Evolutionary conservation across 2,329 filamentous ascomycete species (phyloP).

Genomic region (Lithohypha guttulata): DNA sequence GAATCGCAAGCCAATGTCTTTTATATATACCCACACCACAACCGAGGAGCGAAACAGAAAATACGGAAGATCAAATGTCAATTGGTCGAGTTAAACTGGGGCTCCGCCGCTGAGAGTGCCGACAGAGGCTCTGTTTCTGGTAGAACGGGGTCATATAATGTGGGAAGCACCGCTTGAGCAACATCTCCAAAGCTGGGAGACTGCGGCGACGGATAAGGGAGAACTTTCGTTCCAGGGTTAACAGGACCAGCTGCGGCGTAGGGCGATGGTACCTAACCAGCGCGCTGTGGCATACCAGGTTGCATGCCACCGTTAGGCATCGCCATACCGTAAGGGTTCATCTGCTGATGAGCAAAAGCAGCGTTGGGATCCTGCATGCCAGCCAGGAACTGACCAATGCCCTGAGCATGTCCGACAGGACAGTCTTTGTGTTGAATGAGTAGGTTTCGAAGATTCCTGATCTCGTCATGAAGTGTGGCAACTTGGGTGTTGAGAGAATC

Average conservation of each 20-base stretch:
- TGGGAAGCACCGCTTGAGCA: background rate
- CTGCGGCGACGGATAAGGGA: background rate
- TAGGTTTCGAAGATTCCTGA: slow-evolving; percentile 87
- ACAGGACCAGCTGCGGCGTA: too few relatives aligned
- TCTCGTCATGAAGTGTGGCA: slow-evolving; percentile 75
- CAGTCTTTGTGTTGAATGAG: slow-evolving; percentile 94
- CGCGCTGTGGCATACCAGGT: slow-evolving; percentile 21
- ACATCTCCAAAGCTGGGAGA: background rate
- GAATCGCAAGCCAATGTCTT: background rate
- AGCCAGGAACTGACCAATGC: slow-evolving; percentile 37
- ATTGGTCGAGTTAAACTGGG: too few relatives aligned
- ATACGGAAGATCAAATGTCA: background rate
- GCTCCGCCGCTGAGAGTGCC: background rate
- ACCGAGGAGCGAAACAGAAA: background rate
- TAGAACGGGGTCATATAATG: background rate
- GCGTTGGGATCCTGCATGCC: slow-evolving; percentile 27
- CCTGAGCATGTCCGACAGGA: slow-evolving; percentile 79
- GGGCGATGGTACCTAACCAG: slow-evolving; percentile 9
- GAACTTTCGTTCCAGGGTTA: too few relatives aligned
- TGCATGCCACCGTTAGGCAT: slow-evolving; percentile 28
- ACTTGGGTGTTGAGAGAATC: slow-evolving; percentile 78
- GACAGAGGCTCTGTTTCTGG: background rate
- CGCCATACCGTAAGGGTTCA: slow-evolving; percentile 34
- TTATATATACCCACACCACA: slow-evolving; percentile 3
- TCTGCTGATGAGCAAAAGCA: slow-evolving; percentile 25